These are phyloP conservation scores for Sporothrix dimorphospora DNA, from an alignment of 2,329 filamentous ascomycete genomes.

Conservation along the genomic window DNA sequence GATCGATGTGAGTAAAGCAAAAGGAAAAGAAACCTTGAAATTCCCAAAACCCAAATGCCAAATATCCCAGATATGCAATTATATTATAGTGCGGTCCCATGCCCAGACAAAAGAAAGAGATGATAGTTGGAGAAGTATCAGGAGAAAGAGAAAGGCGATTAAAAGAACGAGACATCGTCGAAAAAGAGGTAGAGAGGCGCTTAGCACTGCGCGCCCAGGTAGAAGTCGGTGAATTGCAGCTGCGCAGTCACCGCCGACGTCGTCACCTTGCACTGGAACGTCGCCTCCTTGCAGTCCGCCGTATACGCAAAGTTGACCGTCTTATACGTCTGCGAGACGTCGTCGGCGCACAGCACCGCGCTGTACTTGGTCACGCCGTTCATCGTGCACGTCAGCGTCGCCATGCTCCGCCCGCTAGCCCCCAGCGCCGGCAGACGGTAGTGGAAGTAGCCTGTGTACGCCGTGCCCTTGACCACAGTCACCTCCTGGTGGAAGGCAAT, in stretches of 20 bases:
- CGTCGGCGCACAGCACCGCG: background rate
- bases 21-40: background rate
- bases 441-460: conserved; percentile 20
- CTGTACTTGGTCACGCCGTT: conserved; percentile 20
- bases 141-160: background rate
- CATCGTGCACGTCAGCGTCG: conserved; percentile 22
- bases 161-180: background rate
- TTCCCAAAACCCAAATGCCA: background rate
- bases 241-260: conserved; percentile 15
- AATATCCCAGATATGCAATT: conserved; percentile 21
- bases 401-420: conserved; percentile 18
- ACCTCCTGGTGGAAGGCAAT: conserved; percentile 20
- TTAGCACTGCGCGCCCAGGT: conserved; percentile 15
- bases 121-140: background rate
- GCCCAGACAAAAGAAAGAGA: conserved; percentile 2
- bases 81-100: conserved; percentile 6
- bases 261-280: conserved; percentile 19
- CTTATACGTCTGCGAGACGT: background rate
- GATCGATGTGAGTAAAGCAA: background rate
- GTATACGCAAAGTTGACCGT: conserved; percentile 7
- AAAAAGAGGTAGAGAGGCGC: background rate
- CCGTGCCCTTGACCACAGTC: background rate
- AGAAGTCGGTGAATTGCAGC: conserved; percentile 25
- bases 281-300: conserved; percentile 18
- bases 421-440: conserved; percentile 13